Evolutionary conservation across 129 eudicot genomes (phyloP).

Genomic region (Lactuca saligna): DNA sequence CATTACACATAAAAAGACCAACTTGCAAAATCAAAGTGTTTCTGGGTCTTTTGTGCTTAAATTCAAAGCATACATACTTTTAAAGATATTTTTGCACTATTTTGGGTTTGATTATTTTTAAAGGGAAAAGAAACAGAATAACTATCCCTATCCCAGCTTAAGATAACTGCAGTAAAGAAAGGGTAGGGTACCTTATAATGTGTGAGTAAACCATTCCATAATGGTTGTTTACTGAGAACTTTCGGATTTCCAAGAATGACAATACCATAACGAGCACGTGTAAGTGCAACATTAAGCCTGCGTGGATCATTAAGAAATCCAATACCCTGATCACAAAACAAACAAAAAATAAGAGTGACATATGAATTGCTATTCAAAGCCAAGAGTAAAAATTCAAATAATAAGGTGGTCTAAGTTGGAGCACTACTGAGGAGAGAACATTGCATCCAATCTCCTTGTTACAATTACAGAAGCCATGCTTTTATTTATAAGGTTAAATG

Average conservation of each 20-base stretch:
- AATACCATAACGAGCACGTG: conserved; percentile 95
- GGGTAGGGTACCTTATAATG: conserved; percentile 74
- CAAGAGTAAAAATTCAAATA: not conserved
- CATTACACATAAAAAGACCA: too few relatives aligned
- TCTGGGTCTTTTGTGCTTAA: too few relatives aligned
- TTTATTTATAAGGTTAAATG: too few relatives aligned
- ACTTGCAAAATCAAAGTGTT: too few relatives aligned
- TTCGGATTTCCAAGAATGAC: conserved; percentile 95
- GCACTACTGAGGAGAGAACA: too few relatives aligned
- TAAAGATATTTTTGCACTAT: too few relatives aligned
- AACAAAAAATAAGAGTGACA: conserved; percentile 4
- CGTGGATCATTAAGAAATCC: conserved; percentile 98
- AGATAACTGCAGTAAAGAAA: too few relatives aligned
- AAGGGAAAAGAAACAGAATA: not conserved
- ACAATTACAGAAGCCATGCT: too few relatives aligned
- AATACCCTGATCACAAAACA: conserved; percentile 56
- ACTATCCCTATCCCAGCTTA: too few relatives aligned
- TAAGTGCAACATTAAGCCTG: conserved; percentile 94
- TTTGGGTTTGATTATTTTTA: not conserved
- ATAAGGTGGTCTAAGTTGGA: too few relatives aligned
- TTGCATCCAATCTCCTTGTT: too few relatives aligned
- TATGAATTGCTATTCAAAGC: not conserved
- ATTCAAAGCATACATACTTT: too few relatives aligned
- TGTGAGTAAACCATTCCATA: conserved; percentile 90
- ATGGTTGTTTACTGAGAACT: conserved; percentile 90